Percentiles rank a stretch among this genome's conserved stretches.
Evolutionary conservation across 306 rosid species (phyloP).

Genomic region (Potentilla sterilis): DNA sequence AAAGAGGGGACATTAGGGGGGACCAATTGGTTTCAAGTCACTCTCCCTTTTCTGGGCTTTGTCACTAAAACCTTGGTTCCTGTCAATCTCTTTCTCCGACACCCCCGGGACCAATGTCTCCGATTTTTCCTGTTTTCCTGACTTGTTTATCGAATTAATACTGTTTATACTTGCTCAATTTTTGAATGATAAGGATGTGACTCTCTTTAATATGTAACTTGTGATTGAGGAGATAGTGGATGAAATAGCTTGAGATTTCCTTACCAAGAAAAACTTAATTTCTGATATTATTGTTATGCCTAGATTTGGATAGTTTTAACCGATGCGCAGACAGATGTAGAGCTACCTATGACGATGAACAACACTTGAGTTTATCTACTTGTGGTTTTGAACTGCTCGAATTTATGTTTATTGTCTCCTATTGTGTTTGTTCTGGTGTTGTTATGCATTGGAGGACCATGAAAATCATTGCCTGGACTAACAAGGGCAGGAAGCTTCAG

Average conservation of each 20-base stretch:
- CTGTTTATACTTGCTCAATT: slow-evolving; percentile 27
- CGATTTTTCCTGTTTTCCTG: slow-evolving; percentile 21
- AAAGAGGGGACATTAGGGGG: slow-evolving; percentile 61
- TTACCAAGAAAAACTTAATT: slow-evolving; percentile 32
- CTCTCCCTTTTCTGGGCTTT: slow-evolving; percentile 57
- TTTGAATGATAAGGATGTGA: slow-evolving; percentile 42
- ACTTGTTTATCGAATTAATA: slow-evolving; percentile 18
- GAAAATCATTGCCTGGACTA: slow-evolving; percentile 5
- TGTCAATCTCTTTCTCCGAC: slow-evolving; percentile 75
- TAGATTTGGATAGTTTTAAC: slow-evolving; percentile 26
- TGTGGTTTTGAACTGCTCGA: slow-evolving; percentile 19
- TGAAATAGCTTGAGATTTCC: slow-evolving; percentile 48
- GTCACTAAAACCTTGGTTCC: slow-evolving; percentile 53
- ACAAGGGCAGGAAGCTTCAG: not conserved
- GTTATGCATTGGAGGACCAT: slow-evolving; percentile 23
- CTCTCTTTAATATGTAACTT: slow-evolving; percentile 18
- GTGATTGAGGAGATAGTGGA: slow-evolving; percentile 51
- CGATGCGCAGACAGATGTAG: slow-evolving; percentile 35
- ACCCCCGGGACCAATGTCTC: slow-evolving; percentile 66
- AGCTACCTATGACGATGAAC: slow-evolving; percentile 27
- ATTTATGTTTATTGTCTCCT: slow-evolving; percentile 31
- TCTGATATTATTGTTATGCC: slow-evolving; percentile 37
- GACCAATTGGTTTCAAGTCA: slow-evolving; percentile 73
- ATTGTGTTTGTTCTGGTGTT: slow-evolving; percentile 37
- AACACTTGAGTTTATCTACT: slow-evolving; percentile 29